phyloP scores from a whole-genome alignment of 495 filamentous ascomycete genomes.

The Tuber microsphaerosporum region DNA sequence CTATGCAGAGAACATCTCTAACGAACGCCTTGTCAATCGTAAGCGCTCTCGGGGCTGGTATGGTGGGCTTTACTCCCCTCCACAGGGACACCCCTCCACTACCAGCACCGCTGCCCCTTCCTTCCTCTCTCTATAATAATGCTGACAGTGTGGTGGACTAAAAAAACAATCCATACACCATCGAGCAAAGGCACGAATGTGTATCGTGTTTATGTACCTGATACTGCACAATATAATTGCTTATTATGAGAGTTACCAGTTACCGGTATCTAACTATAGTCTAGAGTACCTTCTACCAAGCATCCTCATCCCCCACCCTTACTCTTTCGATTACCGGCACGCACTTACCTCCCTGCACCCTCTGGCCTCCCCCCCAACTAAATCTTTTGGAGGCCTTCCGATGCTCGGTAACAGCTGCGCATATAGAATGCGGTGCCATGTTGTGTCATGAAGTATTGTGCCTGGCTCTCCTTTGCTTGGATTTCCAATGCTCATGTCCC shows the following conservation, averaged over 20 bases:
- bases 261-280: neutral
- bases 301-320: neutral
- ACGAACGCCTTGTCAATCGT: slow-evolving; percentile 26
- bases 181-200: neutral
- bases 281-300: neutral
- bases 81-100: neutral
- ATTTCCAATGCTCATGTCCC: neutral
- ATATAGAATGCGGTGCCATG: neutral
- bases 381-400: neutral
- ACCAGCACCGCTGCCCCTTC: neutral
- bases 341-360: neutral
- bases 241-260: neutral
- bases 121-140: neutral
- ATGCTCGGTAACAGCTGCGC: neutral
- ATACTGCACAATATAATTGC: neutral
- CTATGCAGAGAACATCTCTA: slow-evolving; percentile 37
- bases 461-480: neutral
- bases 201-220: neutral
- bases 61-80: neutral
- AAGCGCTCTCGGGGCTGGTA: slow-evolving; percentile 19
- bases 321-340: neutral
- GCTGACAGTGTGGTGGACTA: neutral
- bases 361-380: neutral
- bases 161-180: neutral
- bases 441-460: neutral